Conservation (phyloP, 257 asterid species). For the Voacanga thouarsii region DNA sequence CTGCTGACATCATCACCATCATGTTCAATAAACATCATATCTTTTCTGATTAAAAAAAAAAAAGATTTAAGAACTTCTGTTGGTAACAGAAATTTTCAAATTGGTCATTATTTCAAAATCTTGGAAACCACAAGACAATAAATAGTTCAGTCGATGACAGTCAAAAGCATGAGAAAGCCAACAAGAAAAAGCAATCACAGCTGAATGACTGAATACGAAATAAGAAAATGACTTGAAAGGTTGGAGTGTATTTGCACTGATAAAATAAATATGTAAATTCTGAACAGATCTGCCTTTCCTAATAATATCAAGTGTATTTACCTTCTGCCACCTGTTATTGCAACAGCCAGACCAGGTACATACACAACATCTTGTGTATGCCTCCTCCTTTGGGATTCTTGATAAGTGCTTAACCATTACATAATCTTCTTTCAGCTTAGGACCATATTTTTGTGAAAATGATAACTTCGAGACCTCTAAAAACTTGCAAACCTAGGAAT, state of each 20-base stretch:
- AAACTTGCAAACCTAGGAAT: constrained; percentile 80
- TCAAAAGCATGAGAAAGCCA: not conserved
- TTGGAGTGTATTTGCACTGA: not conserved
- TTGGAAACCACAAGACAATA: not conserved
- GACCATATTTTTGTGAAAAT: constrained; percentile 81
- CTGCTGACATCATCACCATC: not conserved
- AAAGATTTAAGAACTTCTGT: not conserved
- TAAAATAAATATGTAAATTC: not conserved
- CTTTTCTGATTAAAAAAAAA: not conserved
- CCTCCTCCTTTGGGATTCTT: constrained; percentile 44
- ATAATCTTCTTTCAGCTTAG: constrained; percentile 91
- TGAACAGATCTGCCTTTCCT: not conserved
- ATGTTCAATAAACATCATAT: not conserved
- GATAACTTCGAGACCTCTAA: constrained; percentile 94
- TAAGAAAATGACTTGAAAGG: not conserved
- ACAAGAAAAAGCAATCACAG: not conserved
- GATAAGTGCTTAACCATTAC: constrained; percentile 71
- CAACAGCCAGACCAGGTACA: constrained; percentile 65
- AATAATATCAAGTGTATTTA: constrained; percentile 25
- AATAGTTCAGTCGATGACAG: not conserved
- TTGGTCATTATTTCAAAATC: not conserved
- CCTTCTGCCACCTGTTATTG: constrained; percentile 77
- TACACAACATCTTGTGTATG: constrained; percentile 49
- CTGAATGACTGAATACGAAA: not conserved
- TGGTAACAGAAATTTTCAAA: not conserved